Evolutionary conservation across 805 yeast genomes (phyloP).

Genomic region (Monosporozyma unispora): DNA sequence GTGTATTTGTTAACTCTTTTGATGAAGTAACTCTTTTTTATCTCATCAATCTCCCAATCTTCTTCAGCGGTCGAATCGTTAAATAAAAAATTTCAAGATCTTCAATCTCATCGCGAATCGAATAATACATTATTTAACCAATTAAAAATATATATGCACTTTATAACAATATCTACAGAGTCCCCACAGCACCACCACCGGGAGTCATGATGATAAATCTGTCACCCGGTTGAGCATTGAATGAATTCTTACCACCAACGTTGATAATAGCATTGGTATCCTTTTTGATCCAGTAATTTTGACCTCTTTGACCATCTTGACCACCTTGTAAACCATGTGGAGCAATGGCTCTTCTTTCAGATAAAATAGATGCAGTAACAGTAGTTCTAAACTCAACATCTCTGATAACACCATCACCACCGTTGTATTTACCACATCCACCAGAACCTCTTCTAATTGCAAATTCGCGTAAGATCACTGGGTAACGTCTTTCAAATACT

Average conservation of each 20-base stretch:
- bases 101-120: neutral
- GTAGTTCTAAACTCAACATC: slow-evolving; percentile 73
- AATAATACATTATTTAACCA: neutral
- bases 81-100: neutral
- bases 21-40: neutral
- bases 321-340: slow-evolving; percentile 91
- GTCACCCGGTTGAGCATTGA: slow-evolving; percentile 52
- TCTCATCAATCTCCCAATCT: neutral
- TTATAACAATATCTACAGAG: neutral
- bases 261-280: slow-evolving; percentile 31
- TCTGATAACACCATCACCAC: slow-evolving; percentile 83
- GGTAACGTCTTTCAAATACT: slow-evolving; percentile 79
- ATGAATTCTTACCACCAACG: slow-evolving; percentile 67
- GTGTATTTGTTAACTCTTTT: neutral
- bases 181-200: slow-evolving; percentile 81
- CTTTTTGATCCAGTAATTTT: slow-evolving; percentile 44
- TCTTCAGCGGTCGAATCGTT: neutral
- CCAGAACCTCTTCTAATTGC: slow-evolving; percentile 68
- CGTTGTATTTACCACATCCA: slow-evolving; percentile 61
- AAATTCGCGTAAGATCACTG: slow-evolving; percentile 67
- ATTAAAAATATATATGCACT: neutral
- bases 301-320: slow-evolving; percentile 61
- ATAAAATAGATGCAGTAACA: slow-evolving; percentile 68
- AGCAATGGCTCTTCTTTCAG: slow-evolving; percentile 75
- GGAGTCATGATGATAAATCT: slow-evolving; percentile 63